Percentiles rank a stretch among this genome's conserved stretches.
Evolutionary conservation across 2,329 filamentous ascomycete genomes (phyloP).

Genomic region (Fusarium brachygibbosum): DNA sequence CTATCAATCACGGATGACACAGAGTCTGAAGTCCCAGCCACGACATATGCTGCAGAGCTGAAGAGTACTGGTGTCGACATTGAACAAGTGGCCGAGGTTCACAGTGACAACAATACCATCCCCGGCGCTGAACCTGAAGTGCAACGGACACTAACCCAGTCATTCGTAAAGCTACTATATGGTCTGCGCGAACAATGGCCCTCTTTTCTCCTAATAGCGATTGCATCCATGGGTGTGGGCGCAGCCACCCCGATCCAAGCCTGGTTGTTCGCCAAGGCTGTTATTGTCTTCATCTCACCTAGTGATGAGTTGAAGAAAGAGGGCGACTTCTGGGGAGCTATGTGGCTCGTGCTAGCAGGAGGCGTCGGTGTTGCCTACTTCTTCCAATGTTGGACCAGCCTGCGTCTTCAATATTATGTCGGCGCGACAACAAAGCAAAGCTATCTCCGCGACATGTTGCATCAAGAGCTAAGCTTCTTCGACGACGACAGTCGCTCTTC

Average conservation of each 20-base stretch:
- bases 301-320: slow-evolving; percentile 48
- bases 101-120: background rate
- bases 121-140: background rate
- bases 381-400: slow-evolving; percentile 34
- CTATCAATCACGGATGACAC: slow-evolving; percentile 51
- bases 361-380: slow-evolving; percentile 49
- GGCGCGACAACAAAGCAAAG: slow-evolving; percentile 42
- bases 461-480: slow-evolving; percentile 48
- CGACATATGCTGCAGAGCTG: slow-evolving; percentile 9
- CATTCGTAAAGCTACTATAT: slow-evolving; percentile 36
- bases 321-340: slow-evolving; percentile 48
- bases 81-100: background rate
- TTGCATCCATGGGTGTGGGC: slow-evolving; percentile 43
- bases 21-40: background rate
- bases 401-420: slow-evolving; percentile 23
- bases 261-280: slow-evolving; percentile 48
- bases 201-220: slow-evolving; percentile 37
- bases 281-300: slow-evolving; percentile 43
- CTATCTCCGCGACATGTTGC: slow-evolving; percentile 49
- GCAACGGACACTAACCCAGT: background rate
- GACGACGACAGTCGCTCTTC: slow-evolving; percentile 49
- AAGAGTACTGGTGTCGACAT: background rate
- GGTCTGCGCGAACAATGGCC: slow-evolving; percentile 42
- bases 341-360: slow-evolving; percentile 50
- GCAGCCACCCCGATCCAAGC: slow-evolving; percentile 47